Conservation (phyloP, 345 rosid species). For the Brassica cretica region DNA sequence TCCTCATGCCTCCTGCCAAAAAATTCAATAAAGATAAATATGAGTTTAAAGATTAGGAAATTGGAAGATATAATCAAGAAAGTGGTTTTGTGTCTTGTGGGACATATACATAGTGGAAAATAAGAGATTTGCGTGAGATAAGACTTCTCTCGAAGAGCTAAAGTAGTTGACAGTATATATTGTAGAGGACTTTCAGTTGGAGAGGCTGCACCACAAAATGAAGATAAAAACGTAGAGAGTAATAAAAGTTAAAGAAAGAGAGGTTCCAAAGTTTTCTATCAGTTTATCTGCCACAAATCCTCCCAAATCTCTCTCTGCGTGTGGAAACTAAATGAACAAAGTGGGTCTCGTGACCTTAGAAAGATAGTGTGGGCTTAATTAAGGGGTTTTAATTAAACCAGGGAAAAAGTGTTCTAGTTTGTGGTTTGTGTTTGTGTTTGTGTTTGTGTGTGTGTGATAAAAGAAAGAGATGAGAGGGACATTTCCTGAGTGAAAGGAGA, state of each 20-base stretch:
- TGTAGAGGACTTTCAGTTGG: slow-evolving; percentile 65
- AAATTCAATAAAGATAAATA: background rate
- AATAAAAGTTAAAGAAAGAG: slow-evolving; percentile 52
- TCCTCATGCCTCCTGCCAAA: slow-evolving; percentile 69
- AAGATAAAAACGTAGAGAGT: slow-evolving; percentile 47
- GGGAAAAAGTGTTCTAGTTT: slow-evolving; percentile 29
- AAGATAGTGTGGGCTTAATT: slow-evolving; percentile 35
- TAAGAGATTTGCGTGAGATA: slow-evolving; percentile 48
- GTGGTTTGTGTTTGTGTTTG: slow-evolving; percentile 25
- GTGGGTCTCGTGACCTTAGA: slow-evolving; percentile 83
- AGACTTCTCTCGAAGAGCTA: slow-evolving; percentile 46
- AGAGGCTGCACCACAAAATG: slow-evolving; percentile 59
- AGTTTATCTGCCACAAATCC: slow-evolving; percentile 69
- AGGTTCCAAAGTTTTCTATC: slow-evolving; percentile 86
- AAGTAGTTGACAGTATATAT: slow-evolving; percentile 46
- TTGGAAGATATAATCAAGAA: slow-evolving; percentile 27
- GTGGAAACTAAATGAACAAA: slow-evolving; percentile 48
- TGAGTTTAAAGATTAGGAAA: slow-evolving; percentile 24
- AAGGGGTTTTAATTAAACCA: slow-evolving; percentile 32
- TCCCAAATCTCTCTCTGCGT: slow-evolving; percentile 43
- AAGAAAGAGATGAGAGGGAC: slow-evolving; percentile 49
- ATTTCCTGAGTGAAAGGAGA: slow-evolving; percentile 44
- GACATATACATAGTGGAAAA: slow-evolving; percentile 38
- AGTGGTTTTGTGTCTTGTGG: slow-evolving; percentile 17
- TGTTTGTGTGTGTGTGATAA: slow-evolving; percentile 11